Evolutionary conservation across 169 alveolate genomes (phyloP).

Genomic region (Babesia sp.): DNA sequence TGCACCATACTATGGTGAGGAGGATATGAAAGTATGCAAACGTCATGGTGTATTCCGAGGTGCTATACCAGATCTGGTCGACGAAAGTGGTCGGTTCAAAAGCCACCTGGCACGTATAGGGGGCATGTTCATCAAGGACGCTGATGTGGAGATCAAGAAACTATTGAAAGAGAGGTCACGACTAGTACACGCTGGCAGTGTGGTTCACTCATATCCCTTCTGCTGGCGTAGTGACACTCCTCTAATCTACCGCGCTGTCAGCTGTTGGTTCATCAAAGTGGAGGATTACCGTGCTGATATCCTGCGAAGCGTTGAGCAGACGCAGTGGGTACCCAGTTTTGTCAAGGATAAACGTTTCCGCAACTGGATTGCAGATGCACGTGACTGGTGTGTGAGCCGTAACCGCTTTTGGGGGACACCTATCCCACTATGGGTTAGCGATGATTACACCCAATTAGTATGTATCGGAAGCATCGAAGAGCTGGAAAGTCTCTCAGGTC

Average conservation of each 20-base stretch:
- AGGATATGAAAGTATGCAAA: slow-evolving; percentile 87
- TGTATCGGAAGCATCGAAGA: slow-evolving; percentile 87
- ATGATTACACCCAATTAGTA: slow-evolving; percentile 90
- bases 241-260: slow-evolving; percentile 95
- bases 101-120: slow-evolving; percentile 79
- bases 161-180: slow-evolving; percentile 82
- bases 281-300: slow-evolving; percentile 90
- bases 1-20: slow-evolving; percentile 98
- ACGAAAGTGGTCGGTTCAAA: slow-evolving; percentile 88
- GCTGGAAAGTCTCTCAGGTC: slow-evolving; percentile 54
- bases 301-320: slow-evolving; percentile 83
- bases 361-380: slow-evolving; percentile 98
- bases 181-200: slow-evolving; percentile 80
- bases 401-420: slow-evolving; percentile 99
- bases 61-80: slow-evolving; percentile 90
- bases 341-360: slow-evolving; percentile 97
- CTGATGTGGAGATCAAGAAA: slow-evolving; percentile 91
- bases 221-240: slow-evolving; percentile 99
- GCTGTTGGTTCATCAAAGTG: slow-evolving; percentile 98
- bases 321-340: slow-evolving; percentile 96
- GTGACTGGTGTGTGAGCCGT: slow-evolving; percentile 99
- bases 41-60: slow-evolving; percentile 43
- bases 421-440: slow-evolving; percentile 96
- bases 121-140: slow-evolving; percentile 93
- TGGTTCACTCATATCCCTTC: slow-evolving; percentile 95